These are phyloP conservation scores for Verticillium isaacii DNA, from an alignment of 2,329 filamentous ascomycete genomes.

Conservation along the genomic window DNA sequence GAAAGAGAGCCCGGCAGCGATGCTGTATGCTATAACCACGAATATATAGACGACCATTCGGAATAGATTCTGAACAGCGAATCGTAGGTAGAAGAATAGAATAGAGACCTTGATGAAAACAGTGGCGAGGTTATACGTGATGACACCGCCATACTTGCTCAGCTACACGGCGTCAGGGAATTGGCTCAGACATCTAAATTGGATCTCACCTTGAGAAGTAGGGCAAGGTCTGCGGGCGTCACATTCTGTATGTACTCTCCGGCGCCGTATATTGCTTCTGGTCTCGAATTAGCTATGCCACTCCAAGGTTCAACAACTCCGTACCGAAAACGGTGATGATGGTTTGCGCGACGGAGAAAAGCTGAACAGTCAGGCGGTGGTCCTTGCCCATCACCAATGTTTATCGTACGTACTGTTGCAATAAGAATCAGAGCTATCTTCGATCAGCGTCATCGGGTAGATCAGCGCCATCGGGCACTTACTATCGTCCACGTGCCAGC, in stretches of 20 bases:
- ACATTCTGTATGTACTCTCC: not conserved
- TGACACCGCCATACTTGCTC: not conserved
- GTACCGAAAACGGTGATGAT: too few relatives aligned
- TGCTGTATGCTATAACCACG: conserved; percentile 6
- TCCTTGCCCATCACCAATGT: too few relatives aligned
- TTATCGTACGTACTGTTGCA: too few relatives aligned
- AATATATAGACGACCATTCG: conserved; percentile 5
- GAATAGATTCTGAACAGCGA: conserved; percentile 3
- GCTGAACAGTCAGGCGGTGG: too few relatives aligned
- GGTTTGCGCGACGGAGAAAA: too few relatives aligned
- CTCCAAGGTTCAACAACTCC: too few relatives aligned
- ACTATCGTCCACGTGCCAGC: not conserved
- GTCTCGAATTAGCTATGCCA: not conserved
- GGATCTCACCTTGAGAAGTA: not conserved
- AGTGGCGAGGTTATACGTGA: conserved; percentile 13
- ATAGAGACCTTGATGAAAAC: conserved; percentile 17
- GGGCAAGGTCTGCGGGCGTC: not conserved
- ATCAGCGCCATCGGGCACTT: too few relatives aligned
- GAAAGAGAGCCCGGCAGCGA: conserved; percentile 4
- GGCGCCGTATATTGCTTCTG: not conserved
- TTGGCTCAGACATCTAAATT: not conserved
- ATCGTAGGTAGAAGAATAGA: conserved; percentile 15
- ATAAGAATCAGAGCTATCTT: too few relatives aligned
- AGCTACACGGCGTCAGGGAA: not conserved
- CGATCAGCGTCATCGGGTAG: too few relatives aligned